phyloP scores from a whole-genome alignment of 345 rosid genomes.

The Gossypium longicalyx region DNA sequence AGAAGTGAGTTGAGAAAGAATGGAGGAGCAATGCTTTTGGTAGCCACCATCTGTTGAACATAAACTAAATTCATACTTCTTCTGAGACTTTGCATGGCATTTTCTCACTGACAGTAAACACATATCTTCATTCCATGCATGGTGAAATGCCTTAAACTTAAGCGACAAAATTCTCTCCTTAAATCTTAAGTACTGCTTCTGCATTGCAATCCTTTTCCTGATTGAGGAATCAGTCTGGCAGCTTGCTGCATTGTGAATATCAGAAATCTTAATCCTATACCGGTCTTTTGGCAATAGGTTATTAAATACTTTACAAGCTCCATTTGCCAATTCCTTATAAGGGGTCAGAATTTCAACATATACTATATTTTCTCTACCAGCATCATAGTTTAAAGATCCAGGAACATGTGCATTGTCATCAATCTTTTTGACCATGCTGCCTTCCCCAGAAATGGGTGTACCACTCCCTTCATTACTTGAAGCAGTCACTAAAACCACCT shows the following conservation, averaged over 20 bases:
- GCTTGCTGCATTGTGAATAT: conserved; percentile 23
- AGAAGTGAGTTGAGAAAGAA: conserved; percentile 61
- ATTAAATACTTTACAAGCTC: conserved; percentile 51
- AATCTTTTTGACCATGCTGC: conserved; percentile 16
- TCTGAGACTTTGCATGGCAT: conserved; percentile 59
- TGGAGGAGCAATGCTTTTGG: conserved; percentile 61
- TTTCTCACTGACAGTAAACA: conserved; percentile 47
- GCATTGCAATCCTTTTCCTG: conserved; percentile 42
- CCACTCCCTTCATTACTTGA: conserved; percentile 19
- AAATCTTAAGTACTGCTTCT: conserved; percentile 44
- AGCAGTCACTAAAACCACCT: conserved; percentile 18
- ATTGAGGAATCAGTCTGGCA: conserved; percentile 34
- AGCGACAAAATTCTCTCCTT: conserved; percentile 76
- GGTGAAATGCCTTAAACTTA: conserved; percentile 72
- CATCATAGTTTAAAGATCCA: conserved; percentile 19
- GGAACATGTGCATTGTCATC: conserved; percentile 21
- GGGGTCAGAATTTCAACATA: conserved; percentile 41
- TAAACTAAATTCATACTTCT: conserved; percentile 49
- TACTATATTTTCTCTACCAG: conserved; percentile 33
- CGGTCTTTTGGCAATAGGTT: conserved; percentile 43
- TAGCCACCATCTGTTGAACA: conserved; percentile 42
- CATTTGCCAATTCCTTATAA: conserved; percentile 58
- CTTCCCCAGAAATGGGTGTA: conserved; percentile 19
- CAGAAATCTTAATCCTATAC: conserved; percentile 27
- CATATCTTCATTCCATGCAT: conserved; percentile 86